A percentile compares a stretch with the other conserved stretches of the same genome.
phyloP scores from a whole-genome alignment of 164 flowering plant species.

The Houttuynia cordata region DNA sequence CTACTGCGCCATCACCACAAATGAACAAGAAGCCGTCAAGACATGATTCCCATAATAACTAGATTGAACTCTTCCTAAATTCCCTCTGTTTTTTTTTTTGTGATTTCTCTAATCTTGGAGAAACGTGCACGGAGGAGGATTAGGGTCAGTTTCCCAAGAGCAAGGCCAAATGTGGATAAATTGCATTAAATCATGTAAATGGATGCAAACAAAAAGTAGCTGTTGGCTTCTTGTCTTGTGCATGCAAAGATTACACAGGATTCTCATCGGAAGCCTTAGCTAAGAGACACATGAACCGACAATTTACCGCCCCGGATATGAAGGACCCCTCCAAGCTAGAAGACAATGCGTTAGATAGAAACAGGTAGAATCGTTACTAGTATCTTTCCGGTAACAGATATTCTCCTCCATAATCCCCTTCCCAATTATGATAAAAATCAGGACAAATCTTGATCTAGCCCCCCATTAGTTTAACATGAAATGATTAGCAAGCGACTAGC shows the following conservation, averaged over 20 bases:
- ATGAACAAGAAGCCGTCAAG: no score
- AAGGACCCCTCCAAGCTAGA: no score
- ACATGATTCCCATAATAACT: not conserved
- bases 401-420: not conserved
- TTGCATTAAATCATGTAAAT: conserved; percentile 15
- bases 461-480: not conserved
- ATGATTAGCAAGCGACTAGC: not conserved
- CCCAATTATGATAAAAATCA: not conserved
- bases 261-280: conserved; percentile 14
- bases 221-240: conserved; percentile 23
- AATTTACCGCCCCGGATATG: conserved; percentile 28
- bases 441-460: not conserved
- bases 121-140: not conserved
- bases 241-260: conserved; percentile 11
- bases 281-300: conserved; percentile 29
- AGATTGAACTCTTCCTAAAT: not conserved
- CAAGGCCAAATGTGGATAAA: conserved; percentile 11
- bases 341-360: conserved; percentile 15
- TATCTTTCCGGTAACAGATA: no score
- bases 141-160: conserved; percentile 14
- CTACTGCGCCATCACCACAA: no score
- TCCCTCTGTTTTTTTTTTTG: not conserved
- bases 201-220: conserved; percentile 18
- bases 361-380: conserved; percentile 2
- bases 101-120: not conserved